phyloP scores from a whole-genome alignment of 164 flowering plant species.

The Vitis riparia region DNA sequence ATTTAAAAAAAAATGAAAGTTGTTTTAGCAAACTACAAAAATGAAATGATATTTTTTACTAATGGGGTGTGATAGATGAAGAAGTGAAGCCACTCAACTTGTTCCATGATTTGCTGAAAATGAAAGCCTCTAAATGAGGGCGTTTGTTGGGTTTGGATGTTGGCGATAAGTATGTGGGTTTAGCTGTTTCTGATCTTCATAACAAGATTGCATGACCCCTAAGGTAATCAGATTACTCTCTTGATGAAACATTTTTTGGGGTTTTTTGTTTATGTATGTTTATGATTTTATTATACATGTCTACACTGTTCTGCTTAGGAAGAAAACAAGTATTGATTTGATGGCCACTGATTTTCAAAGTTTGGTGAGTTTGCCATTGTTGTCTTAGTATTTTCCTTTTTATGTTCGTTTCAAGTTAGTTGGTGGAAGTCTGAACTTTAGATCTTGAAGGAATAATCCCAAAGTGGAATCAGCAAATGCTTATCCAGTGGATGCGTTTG shows the following conservation, averaged over 20 bases:
- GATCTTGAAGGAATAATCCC: no score
- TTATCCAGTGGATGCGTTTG: no score
- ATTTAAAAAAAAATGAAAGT: no score
- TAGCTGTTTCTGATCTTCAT: conserved; percentile 73
- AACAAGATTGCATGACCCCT: conserved; percentile 70
- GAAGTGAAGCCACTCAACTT: conserved; percentile 55
- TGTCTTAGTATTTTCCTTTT: neutral
- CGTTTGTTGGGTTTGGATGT: conserved; percentile 90
- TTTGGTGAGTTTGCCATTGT: conserved; percentile 49
- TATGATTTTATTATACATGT: neutral
- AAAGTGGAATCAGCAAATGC: no score
- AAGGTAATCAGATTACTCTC: conserved; percentile 36
- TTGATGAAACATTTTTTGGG: neutral
- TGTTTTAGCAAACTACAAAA: neutral
- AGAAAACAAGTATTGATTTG: conserved; percentile 53
- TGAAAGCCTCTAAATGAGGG: conserved; percentile 29
- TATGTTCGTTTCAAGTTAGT: neutral
- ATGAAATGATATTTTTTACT: neutral
- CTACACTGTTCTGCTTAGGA: conserved; percentile 75
- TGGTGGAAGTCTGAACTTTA: neutral
- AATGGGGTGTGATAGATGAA: conserved; percentile 43
- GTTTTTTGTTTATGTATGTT: neutral
- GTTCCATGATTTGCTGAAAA: conserved; percentile 47
- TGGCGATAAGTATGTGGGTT: conserved; percentile 78
- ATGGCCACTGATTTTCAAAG: conserved; percentile 76